phyloP scores from a whole-genome alignment of 2,329 filamentous ascomycete genomes.

The Simplicillium aogashimaense region DNA sequence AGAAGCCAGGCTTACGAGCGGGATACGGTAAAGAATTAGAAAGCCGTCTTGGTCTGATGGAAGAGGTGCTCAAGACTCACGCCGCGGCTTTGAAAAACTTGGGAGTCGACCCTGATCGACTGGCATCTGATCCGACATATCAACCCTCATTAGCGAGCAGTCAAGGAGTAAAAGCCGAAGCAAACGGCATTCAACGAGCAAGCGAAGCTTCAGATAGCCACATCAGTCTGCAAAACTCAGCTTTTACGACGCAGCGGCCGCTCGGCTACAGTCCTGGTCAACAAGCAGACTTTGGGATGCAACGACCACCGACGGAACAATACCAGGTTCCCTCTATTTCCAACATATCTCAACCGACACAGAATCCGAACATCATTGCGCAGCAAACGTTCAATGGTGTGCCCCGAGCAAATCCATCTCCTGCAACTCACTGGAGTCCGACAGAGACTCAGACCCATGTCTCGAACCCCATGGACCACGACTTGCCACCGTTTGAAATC shows the following conservation, averaged over 20 bases:
- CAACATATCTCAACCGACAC: not conserved
- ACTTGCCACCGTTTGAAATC: slow-evolving; percentile 65
- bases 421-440: not conserved
- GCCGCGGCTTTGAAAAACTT: slow-evolving; percentile 55
- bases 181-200: slow-evolving; percentile 33
- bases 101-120: slow-evolving; percentile 25
- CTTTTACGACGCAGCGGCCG: too few relatives aligned
- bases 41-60: slow-evolving; percentile 59
- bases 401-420: not conserved
- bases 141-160: slow-evolving; percentile 42
- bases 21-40: slow-evolving; percentile 66
- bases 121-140: slow-evolving; percentile 27
- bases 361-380: slow-evolving; percentile 22
- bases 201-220: slow-evolving; percentile 22
- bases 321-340: not conserved
- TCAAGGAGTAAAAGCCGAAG: slow-evolving; percentile 44
- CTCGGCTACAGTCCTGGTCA: not conserved
- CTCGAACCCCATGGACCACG: slow-evolving; percentile 36
- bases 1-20: slow-evolving; percentile 55
- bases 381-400: slow-evolving; percentile 13
- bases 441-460: not conserved
- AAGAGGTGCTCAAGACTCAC: slow-evolving; percentile 56
- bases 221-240: too few relatives aligned
- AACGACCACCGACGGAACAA: not conserved
- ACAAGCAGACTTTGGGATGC: not conserved